phyloP scores from a whole-genome alignment of 2,329 filamentous ascomycete species.

The Cytospora leucostoma region DNA sequence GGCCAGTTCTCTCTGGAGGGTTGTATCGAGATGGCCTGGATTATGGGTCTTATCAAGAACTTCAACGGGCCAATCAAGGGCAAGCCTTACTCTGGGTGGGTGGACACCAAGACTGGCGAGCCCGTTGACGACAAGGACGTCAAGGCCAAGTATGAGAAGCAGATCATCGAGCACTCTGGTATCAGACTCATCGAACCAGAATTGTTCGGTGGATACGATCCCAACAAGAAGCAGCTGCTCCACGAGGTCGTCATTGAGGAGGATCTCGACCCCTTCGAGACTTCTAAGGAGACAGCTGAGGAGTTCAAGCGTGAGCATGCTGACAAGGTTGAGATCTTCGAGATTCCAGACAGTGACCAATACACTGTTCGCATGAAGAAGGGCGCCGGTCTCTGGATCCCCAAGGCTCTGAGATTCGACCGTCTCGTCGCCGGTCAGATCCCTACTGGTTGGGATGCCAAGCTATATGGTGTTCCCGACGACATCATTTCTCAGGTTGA shows the following conservation, averaged over 20 bases:
- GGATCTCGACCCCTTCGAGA: slow-evolving; percentile 94
- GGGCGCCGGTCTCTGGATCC: slow-evolving; percentile 91
- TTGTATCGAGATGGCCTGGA: slow-evolving; percentile 99
- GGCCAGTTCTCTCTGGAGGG: slow-evolving; percentile 97
- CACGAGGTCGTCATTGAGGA: slow-evolving; percentile 98
- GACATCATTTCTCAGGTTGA: slow-evolving; percentile 98
- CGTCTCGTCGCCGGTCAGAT: slow-evolving; percentile 96
- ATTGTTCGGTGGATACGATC: slow-evolving; percentile 94
- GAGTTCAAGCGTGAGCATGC: slow-evolving; percentile 97
- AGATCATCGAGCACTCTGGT: slow-evolving; percentile 93
- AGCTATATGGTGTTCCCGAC: slow-evolving; percentile 92
- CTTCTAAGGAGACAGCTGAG: slow-evolving; percentile 94
- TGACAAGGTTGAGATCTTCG: slow-evolving; percentile 96
- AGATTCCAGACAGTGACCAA: slow-evolving; percentile 90
- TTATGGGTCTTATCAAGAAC: slow-evolving; percentile 99
- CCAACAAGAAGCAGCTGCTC: slow-evolving; percentile 96
- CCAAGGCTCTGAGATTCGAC: slow-evolving; percentile 96
- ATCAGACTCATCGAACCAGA: slow-evolving; percentile 98
- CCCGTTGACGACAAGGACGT: slow-evolving; percentile 98
- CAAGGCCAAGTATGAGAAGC: slow-evolving; percentile 96
- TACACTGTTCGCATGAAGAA: slow-evolving; percentile 94
- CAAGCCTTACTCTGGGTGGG: slow-evolving; percentile 94
- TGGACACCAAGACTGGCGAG: slow-evolving; percentile 90
- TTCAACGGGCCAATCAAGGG: slow-evolving; percentile 96
- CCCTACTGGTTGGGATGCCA: slow-evolving; percentile 95